Evolutionary conservation across 2,329 filamentous ascomycete species (phyloP).

Genomic region (Hypoxylon sp.): DNA sequence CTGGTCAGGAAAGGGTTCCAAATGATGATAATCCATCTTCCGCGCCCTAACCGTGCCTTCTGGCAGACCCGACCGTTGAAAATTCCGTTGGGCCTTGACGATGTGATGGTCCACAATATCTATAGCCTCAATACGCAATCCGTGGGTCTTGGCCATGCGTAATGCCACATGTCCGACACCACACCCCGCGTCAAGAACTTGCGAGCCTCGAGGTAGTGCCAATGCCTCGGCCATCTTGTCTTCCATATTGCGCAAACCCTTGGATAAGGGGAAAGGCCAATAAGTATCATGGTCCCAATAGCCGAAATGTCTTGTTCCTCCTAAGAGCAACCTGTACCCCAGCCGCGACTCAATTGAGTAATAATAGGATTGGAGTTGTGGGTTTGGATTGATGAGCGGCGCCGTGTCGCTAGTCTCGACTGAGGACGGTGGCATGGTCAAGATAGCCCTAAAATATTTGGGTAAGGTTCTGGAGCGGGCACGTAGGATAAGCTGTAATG

Average conservation of each 20-base stretch:
- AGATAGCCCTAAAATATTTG: background rate
- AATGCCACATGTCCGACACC: conserved; percentile 66
- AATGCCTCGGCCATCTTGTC: conserved; percentile 61
- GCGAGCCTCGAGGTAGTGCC: conserved; percentile 56
- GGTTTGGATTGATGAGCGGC: conserved; percentile 58
- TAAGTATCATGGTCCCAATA: conserved; percentile 62
- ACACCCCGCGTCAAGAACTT: conserved; percentile 67
- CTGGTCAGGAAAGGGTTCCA: conserved; percentile 57
- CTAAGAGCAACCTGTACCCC: conserved; percentile 61
- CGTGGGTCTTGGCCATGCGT: conserved; percentile 59
- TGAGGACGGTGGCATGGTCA: conserved; percentile 12
- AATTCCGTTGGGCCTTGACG: conserved; percentile 59
- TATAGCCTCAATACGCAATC: conserved; percentile 61
- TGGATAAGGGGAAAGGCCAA: conserved; percentile 64
- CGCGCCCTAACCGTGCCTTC: conserved; percentile 57
- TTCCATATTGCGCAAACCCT: conserved; percentile 64
- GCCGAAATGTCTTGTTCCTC: conserved; percentile 66
- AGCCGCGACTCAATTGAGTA: conserved; percentile 61
- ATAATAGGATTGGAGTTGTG: conserved; percentile 62
- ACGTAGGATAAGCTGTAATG: too few species aligned
- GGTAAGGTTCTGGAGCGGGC: background rate
- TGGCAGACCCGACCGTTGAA: conserved; percentile 54
- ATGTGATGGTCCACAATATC: conserved; percentile 66
- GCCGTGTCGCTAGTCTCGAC: conserved; percentile 2
- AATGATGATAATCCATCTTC: conserved; percentile 67